A percentile compares a stretch with the other conserved stretches of the same genome.
These are phyloP conservation scores for Mesembryanthemum crystallinum DNA, from an alignment of 148 eudicot species.

Conservation along the genomic window DNA sequence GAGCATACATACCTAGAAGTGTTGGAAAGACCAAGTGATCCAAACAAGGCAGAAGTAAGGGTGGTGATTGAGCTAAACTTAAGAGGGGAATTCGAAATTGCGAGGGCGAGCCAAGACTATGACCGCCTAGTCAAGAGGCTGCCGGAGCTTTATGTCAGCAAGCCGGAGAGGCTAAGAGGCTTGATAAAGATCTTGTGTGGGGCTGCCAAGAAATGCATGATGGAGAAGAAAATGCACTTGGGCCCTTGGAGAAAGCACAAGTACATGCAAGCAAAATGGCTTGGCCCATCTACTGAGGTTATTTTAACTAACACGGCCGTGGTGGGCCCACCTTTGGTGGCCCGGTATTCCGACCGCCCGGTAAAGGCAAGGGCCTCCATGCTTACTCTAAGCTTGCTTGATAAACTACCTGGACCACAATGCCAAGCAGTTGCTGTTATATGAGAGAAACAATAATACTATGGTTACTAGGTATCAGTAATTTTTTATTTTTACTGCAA, in stretches of 20 bases:
- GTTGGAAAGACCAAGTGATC: slow-evolving; percentile 1
- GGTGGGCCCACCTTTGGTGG: background rate
- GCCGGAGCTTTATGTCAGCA: slow-evolving; percentile 36
- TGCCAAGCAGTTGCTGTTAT: slow-evolving; percentile 12
- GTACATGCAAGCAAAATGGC: slow-evolving; percentile 37
- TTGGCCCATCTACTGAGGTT: slow-evolving; percentile 8
- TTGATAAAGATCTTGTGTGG: slow-evolving; percentile 34
- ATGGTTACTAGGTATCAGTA: background rate
- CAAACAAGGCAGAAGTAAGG: slow-evolving; percentile 25
- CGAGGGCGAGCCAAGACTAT: slow-evolving; percentile 34
- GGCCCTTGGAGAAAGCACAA: slow-evolving; percentile 46
- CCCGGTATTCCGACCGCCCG: background rate
- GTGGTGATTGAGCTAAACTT: slow-evolving; percentile 35
- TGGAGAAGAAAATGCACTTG: slow-evolving; percentile 37
- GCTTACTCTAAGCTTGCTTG: slow-evolving; percentile 24
- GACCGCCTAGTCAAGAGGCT: slow-evolving; percentile 22
- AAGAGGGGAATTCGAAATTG: slow-evolving; percentile 40
- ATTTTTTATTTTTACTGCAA: background rate
- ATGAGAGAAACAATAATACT: background rate
- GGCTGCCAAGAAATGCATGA: slow-evolving; percentile 37
- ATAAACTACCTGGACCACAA: background rate
- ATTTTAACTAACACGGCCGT: background rate
- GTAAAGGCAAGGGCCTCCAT: slow-evolving; percentile 31
- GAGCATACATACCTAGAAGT: slow-evolving; percentile 33
- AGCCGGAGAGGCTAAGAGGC: slow-evolving; percentile 23